A percentile compares a stretch with the other conserved stretches of the same genome.
Evolutionary conservation across 2,329 filamentous ascomycete genomes (phyloP).

Genomic region (Colletotrichum scovillei): DNA sequence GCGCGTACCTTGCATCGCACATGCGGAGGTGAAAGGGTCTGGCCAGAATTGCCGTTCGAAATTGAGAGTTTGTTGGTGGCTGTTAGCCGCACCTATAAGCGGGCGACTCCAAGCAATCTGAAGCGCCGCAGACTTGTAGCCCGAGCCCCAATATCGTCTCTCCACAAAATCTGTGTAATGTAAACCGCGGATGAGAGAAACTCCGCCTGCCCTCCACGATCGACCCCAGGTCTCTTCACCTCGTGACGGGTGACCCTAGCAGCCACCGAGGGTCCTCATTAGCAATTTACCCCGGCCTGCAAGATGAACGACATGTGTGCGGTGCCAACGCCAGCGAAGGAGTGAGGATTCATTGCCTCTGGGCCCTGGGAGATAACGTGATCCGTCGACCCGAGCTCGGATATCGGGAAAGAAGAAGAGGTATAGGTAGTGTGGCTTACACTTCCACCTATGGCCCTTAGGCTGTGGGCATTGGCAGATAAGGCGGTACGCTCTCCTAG

Average conservation of each 20-base stretch:
- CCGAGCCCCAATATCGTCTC: conserved; percentile 26
- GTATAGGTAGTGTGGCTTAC: neutral
- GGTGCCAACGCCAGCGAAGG: neutral
- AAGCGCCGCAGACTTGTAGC: conserved; percentile 31
- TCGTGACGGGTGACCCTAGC: neutral
- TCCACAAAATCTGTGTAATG: conserved; percentile 13
- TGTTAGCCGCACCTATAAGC: conserved; percentile 30
- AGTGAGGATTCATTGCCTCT: conserved; percentile 8
- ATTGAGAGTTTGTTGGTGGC: conserved; percentile 3
- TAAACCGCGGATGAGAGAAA: conserved; percentile 13
- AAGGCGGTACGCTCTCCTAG: neutral
- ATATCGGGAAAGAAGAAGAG: conserved; percentile 9
- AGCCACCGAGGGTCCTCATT: conserved; percentile 4
- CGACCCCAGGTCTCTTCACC: conserved; percentile 2
- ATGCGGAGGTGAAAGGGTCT: conserved; percentile 9
- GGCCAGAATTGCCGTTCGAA: conserved; percentile 8
- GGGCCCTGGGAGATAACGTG: neutral
- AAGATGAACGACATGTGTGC: conserved; percentile 11
- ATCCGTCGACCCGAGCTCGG: conserved; percentile 21
- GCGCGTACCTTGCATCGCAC: conserved; percentile 32
- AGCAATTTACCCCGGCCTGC: conserved; percentile 6
- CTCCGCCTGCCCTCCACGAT: conserved; percentile 24
- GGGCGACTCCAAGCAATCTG: conserved; percentile 20
- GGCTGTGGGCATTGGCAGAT: neutral
- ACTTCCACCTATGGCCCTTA: neutral